A percentile compares a stretch with the other conserved stretches of the same genome.
Evolutionary conservation across 1,284 basidiomycete genomes (phyloP).

Genomic region (Ganoderma lingzhi): DNA sequence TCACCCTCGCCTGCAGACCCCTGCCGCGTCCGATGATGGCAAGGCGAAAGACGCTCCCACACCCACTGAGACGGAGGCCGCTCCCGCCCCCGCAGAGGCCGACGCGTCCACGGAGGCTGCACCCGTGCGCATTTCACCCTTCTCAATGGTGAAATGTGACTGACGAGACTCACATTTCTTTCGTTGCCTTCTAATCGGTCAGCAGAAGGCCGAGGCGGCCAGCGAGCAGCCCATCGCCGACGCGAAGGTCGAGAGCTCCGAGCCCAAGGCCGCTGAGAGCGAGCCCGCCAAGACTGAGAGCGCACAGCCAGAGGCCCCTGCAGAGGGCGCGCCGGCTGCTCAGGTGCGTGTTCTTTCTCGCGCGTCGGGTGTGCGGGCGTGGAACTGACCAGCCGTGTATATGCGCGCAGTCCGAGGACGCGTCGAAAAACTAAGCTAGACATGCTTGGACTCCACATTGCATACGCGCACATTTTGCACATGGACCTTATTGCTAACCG

Average conservation of each 20-base stretch:
- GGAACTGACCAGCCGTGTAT: not conserved
- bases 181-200: not conserved
- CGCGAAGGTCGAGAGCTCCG: not conserved
- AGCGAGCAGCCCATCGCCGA: slow-evolving; percentile 25
- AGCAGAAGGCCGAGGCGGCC: slow-evolving; percentile 29
- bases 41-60: slow-evolving; percentile 24
- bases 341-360: slow-evolving; percentile 22
- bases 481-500: slow-evolving; percentile 16
- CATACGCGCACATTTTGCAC: slow-evolving; percentile 3
- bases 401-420: slow-evolving; percentile 34
- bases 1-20: slow-evolving; percentile 1
- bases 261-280: slow-evolving; percentile 16
- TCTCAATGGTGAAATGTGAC: not conserved
- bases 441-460: slow-evolving; percentile 8
- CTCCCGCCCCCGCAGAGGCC: slow-evolving; percentile 43
- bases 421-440: slow-evolving; percentile 23
- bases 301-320: slow-evolving; percentile 25
- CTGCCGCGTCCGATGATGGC: slow-evolving; percentile 18
- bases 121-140: slow-evolving; percentile 38
- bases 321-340: slow-evolving; percentile 27
- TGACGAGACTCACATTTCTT: not conserved
- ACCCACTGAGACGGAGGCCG: slow-evolving; percentile 44
- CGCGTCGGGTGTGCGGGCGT: not conserved
- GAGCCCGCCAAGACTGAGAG: slow-evolving; percentile 32
- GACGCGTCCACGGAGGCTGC: slow-evolving; percentile 45